These are phyloP conservation scores for Microbotryum silenes-acaulis DNA, from an alignment of 1,284 basidiomycete species.

Conservation along the genomic window DNA sequence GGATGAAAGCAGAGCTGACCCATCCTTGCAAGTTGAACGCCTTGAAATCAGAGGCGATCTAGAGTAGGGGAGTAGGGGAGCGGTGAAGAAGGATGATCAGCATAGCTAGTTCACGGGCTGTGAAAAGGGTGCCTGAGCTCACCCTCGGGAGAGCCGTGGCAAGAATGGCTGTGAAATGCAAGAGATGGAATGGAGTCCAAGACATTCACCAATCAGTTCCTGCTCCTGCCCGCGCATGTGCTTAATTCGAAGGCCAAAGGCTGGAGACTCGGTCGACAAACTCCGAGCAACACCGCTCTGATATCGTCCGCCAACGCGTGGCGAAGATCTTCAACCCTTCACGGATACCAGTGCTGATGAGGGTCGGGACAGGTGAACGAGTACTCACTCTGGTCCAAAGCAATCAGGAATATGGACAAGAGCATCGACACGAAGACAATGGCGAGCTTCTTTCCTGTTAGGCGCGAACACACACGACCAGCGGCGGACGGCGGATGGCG, in stretches of 20 bases:
- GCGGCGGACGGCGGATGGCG: no score
- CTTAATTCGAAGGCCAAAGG: neutral
- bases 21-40: constrained; percentile 44
- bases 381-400: constrained; percentile 20
- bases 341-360: no score
- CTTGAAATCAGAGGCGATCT: constrained; percentile 45
- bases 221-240: neutral
- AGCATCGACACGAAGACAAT: constrained; percentile 31
- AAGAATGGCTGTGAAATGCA: neutral
- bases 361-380: no score
- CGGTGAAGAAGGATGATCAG: neutral
- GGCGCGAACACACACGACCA: no score
- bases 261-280: neutral
- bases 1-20: constrained; percentile 45
- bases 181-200: neutral
- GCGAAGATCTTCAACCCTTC: constrained; percentile 42
- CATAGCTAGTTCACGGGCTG: neutral
- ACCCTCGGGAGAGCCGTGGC: neutral
- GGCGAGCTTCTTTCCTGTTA: constrained; percentile 23
- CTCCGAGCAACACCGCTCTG: neutral
- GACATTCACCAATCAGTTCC: neutral
- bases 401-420: constrained; percentile 20
- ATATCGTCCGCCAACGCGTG: constrained; percentile 20
- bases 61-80: constrained; percentile 41
- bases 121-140: neutral